These are phyloP conservation scores for Calonectria multiphialidica DNA, from an alignment of 2,329 filamentous ascomycete genomes.

Conservation along the genomic window DNA sequence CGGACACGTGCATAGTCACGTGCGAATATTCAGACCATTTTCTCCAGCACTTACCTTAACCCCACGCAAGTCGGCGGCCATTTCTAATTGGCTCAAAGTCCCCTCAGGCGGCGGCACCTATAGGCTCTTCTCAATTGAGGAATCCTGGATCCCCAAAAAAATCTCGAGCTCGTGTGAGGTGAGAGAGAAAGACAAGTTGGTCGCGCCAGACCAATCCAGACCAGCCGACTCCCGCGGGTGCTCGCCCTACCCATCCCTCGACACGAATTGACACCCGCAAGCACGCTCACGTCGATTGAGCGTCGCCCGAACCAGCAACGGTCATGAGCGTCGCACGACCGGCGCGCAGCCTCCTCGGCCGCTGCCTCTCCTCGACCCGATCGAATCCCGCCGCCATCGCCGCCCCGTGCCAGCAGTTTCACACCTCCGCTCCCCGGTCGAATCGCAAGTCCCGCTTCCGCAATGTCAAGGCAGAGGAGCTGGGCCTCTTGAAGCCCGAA, in stretches of 20 bases:
- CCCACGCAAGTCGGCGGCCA: background rate
- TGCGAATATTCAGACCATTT: background rate
- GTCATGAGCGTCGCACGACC: conserved; percentile 69
- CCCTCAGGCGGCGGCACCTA: conserved; percentile 28
- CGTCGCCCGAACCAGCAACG: conserved; percentile 38
- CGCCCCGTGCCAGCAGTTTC: conserved; percentile 59
- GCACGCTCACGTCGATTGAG: conserved; percentile 11
- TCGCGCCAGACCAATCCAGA: conserved; percentile 26
- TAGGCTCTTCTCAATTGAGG: conserved; percentile 40
- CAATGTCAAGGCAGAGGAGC: conserved; percentile 63
- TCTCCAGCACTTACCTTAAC: background rate
- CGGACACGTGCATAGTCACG: background rate
- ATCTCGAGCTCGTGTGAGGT: conserved; percentile 47
- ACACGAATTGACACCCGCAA: conserved; percentile 21
- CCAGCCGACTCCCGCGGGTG: conserved; percentile 21
- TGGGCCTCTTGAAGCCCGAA: conserved; percentile 62
- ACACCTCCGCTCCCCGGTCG: conserved; percentile 62
- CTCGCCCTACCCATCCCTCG: conserved; percentile 12
- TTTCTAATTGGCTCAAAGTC: conserved; percentile 32
- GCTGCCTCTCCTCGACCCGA: conserved; percentile 57
- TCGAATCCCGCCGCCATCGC: conserved; percentile 31
- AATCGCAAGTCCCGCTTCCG: conserved; percentile 64
- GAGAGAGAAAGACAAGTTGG: conserved; percentile 24
- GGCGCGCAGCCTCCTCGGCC: conserved; percentile 65
- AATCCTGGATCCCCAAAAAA: conserved; percentile 46